Evolutionary conservation across 192 early-diverging fungal genomes (phyloP).

Genomic region (Podila clonocystis): DNA sequence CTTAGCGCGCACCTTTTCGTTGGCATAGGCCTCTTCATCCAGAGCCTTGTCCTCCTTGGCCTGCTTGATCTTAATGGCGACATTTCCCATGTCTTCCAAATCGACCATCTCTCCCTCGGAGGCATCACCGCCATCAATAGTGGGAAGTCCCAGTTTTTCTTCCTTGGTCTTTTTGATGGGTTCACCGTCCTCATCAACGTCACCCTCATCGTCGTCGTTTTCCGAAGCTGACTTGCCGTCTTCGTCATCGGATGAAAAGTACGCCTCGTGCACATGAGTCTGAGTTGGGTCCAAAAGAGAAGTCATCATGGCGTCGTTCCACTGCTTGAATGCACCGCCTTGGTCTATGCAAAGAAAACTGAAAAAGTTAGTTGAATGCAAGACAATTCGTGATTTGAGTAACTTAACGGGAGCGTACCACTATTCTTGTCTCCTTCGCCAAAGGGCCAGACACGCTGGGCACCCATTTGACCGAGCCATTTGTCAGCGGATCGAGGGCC

Average conservation of each 20-base stretch:
- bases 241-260: slow-evolving; percentile 57
- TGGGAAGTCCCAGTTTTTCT: slow-evolving; percentile 46
- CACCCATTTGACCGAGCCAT: slow-evolving; percentile 69
- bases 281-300: slow-evolving; percentile 55
- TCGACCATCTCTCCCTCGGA: slow-evolving; percentile 73
- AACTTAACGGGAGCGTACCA: slow-evolving; percentile 41
- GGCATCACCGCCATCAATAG: slow-evolving; percentile 52
- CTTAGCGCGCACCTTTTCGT: slow-evolving; percentile 56
- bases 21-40: slow-evolving; percentile 61
- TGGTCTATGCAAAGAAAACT: slow-evolving; percentile 17
- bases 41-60: slow-evolving; percentile 59
- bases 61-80: slow-evolving; percentile 68
- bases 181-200: slow-evolving; percentile 35
- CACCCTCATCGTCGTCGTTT: slow-evolving; percentile 57
- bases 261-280: slow-evolving; percentile 55
- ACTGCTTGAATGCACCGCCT: slow-evolving; percentile 46
- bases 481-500: slow-evolving; percentile 67
- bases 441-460: slow-evolving; percentile 65
- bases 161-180: slow-evolving; percentile 43
- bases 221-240: slow-evolving; percentile 66
- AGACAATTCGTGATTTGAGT: slow-evolving; percentile 10
- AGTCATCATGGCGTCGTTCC: slow-evolving; percentile 39
- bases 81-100: slow-evolving; percentile 76
- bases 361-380: not conserved
- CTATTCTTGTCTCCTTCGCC: slow-evolving; percentile 71